phyloP scores from a whole-genome alignment of 331 rosid genomes.

The Malus hybrid region DNA sequence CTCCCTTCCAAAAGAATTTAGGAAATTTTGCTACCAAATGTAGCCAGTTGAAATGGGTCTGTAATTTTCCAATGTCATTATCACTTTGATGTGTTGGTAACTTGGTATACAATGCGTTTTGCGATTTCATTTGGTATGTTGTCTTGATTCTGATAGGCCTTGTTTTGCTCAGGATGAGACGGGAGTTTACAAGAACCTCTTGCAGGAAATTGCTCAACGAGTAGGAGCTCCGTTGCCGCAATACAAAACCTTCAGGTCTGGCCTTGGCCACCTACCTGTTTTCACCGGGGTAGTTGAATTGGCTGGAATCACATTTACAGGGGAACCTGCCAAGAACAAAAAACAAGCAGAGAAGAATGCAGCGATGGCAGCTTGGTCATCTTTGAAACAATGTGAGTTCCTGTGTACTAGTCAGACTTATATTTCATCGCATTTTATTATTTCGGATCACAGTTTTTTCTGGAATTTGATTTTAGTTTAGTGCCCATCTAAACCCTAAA shows the following conservation, averaged over 20 bases:
- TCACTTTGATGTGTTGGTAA: not conserved
- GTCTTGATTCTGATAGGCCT: constrained; percentile 16
- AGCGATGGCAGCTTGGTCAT: constrained; percentile 98
- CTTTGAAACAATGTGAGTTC: constrained; percentile 78
- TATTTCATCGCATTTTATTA: not conserved
- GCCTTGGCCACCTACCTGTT: constrained; percentile 89
- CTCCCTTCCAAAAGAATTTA: not conserved
- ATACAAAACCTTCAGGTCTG: constrained; percentile 84
- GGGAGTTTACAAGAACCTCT: constrained; percentile 89
- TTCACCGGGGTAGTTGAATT: constrained; percentile 90
- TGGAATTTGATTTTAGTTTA: not conserved
- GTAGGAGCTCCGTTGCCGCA: constrained; percentile 98
- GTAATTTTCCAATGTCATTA: not conserved
- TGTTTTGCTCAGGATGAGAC: constrained; percentile 65
- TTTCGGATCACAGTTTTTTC: not conserved
- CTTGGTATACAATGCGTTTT: not conserved
- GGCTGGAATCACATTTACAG: constrained; percentile 85
- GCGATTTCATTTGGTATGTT: not conserved
- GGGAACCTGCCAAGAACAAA: constrained; percentile 87
- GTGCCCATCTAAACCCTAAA: not conserved
- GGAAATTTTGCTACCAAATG: not conserved
- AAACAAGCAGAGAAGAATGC: constrained; percentile 98
- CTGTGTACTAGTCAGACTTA: not conserved
- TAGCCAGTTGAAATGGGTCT: not conserved
- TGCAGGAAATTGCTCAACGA: constrained; percentile 93